Conservation (phyloP, 768 basidiomycete species). For the Steccherinum ochraceum region DNA sequence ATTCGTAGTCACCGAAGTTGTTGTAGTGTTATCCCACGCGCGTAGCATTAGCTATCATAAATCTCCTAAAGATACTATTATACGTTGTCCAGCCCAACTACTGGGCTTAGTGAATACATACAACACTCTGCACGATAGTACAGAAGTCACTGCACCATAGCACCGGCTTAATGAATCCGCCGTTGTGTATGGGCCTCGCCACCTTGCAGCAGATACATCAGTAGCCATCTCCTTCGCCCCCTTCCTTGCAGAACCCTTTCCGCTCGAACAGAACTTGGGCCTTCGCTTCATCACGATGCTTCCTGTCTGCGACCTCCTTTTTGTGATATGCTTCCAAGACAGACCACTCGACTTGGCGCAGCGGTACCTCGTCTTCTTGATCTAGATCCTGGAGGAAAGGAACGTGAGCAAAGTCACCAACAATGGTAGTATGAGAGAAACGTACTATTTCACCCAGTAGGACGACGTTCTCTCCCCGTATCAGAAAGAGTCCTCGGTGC, state of each 20-base stretch:
- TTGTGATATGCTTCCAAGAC: constrained; percentile 67
- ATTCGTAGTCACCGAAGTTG: not conserved
- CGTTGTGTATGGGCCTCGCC: constrained; percentile 12
- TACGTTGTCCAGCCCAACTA: not conserved
- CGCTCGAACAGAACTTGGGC: constrained; percentile 77
- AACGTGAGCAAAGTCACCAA: not conserved
- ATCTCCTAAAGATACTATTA: not conserved
- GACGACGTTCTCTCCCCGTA: constrained; percentile 98
- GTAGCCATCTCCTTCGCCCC: constrained; percentile 95
- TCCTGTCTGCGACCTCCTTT: constrained; percentile 66
- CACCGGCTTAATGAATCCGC: constrained; percentile 33
- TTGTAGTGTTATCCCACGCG: not conserved
- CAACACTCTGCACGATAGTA: constrained; percentile 3
- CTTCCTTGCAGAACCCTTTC: constrained; percentile 91
- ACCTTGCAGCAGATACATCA: constrained; percentile 38
- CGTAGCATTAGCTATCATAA: not conserved
- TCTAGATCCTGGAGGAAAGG: constrained; percentile 69
- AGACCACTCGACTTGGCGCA: constrained; percentile 68
- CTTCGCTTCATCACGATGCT: constrained; percentile 76
- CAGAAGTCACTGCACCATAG: constrained; percentile 8
- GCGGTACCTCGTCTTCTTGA: constrained; percentile 80
- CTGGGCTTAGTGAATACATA: constrained; percentile 12
- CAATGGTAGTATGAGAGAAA: constrained; percentile 11
- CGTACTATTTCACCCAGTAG: constrained; percentile 93
- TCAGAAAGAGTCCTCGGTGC: constrained; percentile 85